Conservation (phyloP, 2,329 filamentous ascomycete genomes). For the Pleomassaria siparia region DNA sequence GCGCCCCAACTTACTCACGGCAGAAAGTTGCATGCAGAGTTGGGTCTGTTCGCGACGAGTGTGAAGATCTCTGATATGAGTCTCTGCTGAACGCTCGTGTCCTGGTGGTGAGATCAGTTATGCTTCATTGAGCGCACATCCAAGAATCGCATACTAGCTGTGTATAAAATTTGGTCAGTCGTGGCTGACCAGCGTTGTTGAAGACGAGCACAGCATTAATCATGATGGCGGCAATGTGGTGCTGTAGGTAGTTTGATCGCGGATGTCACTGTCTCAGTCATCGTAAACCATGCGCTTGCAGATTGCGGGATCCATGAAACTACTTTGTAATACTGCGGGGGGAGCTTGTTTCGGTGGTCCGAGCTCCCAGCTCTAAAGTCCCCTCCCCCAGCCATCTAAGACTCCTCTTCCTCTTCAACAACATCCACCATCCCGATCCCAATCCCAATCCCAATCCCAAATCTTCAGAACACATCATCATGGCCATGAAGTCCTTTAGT, state of each 20-base stretch:
- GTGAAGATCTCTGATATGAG: slow-evolving; percentile 97
- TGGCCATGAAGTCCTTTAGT: slow-evolving; percentile 27
- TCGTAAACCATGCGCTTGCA: neutral
- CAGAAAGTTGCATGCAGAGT: slow-evolving; percentile 96
- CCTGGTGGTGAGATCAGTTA: slow-evolving; percentile 55
- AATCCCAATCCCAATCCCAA: slow-evolving; percentile 2
- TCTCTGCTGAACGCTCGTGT: slow-evolving; percentile 94
- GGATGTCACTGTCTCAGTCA: neutral
- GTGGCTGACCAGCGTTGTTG: slow-evolving; percentile 95
- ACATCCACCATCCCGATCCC: slow-evolving; percentile 5
- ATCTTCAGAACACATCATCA: slow-evolving; percentile 5
- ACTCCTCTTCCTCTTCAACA: slow-evolving; percentile 1
- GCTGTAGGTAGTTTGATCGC: neutral
- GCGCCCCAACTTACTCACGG: slow-evolving; percentile 51
- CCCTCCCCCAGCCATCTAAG: slow-evolving; percentile 2
- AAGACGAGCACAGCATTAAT: slow-evolving; percentile 99
- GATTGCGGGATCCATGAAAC: slow-evolving; percentile 7
- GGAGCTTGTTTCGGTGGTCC: slow-evolving; percentile 1
- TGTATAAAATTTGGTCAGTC: slow-evolving; percentile 97
- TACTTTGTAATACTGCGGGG: slow-evolving; percentile 2
- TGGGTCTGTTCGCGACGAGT: slow-evolving; percentile 85
- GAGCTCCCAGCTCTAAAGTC: slow-evolving; percentile 5
- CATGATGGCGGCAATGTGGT: slow-evolving; percentile 56
- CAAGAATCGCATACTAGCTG: slow-evolving; percentile 67
- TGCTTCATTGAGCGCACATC: neutral